Conservation (phyloP, 2,329 filamentous ascomycete genomes). For the Dissoconium aciculare region DNA sequence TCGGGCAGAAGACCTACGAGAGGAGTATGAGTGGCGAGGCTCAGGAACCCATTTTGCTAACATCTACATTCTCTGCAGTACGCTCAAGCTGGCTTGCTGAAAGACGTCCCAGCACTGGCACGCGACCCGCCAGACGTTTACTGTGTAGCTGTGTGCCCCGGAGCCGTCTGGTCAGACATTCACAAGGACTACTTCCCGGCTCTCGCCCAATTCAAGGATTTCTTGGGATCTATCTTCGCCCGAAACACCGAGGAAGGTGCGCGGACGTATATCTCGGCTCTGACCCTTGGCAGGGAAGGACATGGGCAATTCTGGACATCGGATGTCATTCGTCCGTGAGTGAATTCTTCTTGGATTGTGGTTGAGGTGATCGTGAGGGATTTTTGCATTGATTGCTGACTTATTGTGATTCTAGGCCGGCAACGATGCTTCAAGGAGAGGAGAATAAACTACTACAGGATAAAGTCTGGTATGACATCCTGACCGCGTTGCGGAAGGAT, state of each 20-base stretch:
- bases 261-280: slow-evolving; percentile 10
- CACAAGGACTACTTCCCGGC: too few relatives aligned
- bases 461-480: slow-evolving; percentile 5
- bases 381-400: too few relatives aligned
- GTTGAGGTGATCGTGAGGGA: too few relatives aligned
- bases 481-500: slow-evolving; percentile 4
- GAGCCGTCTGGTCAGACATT: slow-evolving; percentile 2
- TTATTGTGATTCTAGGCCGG: slow-evolving; percentile 1
- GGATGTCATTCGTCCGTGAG: slow-evolving; percentile 8
- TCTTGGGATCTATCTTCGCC: background rate
- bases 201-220: background rate
- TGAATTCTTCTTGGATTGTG: too few relatives aligned
- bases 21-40: too few relatives aligned
- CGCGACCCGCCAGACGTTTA: slow-evolving; percentile 3
- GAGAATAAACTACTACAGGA: slow-evolving; percentile 2
- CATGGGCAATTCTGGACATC: slow-evolving; percentile 10
- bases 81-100: slow-evolving; percentile 4
- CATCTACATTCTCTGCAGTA: slow-evolving; percentile 5
- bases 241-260: slow-evolving; percentile 8
- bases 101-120: background rate
- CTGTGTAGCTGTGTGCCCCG: slow-evolving; percentile 7
- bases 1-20: too few relatives aligned
- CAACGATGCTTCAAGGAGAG: slow-evolving; percentile 1
- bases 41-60: too few relatives aligned
- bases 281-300: slow-evolving; percentile 6